These are phyloP conservation scores for Sugiyamaella paludigena DNA, from an alignment of 1,139 yeast species.

Conservation along the genomic window DNA sequence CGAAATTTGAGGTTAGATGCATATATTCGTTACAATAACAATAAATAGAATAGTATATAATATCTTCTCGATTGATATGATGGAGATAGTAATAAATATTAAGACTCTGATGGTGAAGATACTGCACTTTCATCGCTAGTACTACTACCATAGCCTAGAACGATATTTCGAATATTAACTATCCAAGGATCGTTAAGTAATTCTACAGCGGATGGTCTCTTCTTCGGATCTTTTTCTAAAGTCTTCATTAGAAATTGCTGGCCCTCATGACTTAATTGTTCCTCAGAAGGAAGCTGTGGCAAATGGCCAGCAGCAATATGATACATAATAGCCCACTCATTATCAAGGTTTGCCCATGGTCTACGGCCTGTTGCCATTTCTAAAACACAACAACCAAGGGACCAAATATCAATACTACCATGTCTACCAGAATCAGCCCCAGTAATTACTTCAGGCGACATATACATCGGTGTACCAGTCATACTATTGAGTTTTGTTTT, in stretches of 20 bases:
- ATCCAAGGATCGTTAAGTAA: constrained; percentile 87
- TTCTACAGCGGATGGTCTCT: constrained; percentile 81
- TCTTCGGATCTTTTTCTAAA: constrained; percentile 76
- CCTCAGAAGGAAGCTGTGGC: constrained; percentile 78
- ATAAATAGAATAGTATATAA: neutral
- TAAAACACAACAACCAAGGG: constrained; percentile 90
- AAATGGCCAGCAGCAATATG: constrained; percentile 95
- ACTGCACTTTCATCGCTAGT: constrained; percentile 12
- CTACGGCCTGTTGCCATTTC: constrained; percentile 76
- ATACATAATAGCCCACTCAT: constrained; percentile 98
- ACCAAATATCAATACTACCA: constrained; percentile 64
- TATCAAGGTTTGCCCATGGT: constrained; percentile 76
- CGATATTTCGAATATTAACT: constrained; percentile 24
- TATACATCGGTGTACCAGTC: constrained; percentile 98
- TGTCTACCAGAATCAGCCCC: constrained; percentile 65
- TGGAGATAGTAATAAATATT: neutral
- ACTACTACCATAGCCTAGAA: constrained; percentile 21
- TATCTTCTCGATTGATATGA: too few species aligned
- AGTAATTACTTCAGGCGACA: constrained; percentile 96
- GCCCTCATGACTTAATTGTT: constrained; percentile 76
- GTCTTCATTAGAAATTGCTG: constrained; percentile 68
- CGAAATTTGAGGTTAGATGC: neutral
- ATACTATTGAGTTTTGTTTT: constrained; percentile 48
- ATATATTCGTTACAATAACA: neutral
- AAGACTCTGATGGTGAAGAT: constrained; percentile 10